phyloP scores from a whole-genome alignment of 768 basidiomycete species.

The Suillus ampliporus region DNA sequence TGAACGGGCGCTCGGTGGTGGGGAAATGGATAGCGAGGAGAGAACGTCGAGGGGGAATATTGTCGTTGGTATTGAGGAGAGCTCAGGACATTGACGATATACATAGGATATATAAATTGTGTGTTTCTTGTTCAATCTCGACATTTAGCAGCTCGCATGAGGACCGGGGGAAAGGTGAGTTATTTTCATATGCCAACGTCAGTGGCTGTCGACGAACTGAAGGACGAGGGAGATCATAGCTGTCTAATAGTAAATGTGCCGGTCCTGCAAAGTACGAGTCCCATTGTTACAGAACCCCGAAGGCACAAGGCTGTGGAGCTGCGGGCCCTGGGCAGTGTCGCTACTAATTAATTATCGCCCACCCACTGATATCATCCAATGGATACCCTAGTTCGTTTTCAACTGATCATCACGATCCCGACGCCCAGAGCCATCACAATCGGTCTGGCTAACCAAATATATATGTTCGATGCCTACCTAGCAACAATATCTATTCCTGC shows the following conservation, averaged over 20 bases:
- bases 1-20: background rate
- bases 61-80: background rate
- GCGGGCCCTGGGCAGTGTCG: too few relatives aligned
- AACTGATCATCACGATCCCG: too few relatives aligned
- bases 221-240: too few relatives aligned
- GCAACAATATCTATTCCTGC: background rate
- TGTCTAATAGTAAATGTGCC: too few relatives aligned
- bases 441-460: background rate
- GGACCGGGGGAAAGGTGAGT: background rate
- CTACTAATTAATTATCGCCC: too few relatives aligned
- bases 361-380: too few relatives aligned
- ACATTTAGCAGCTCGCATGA: background rate
- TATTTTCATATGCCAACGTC: background rate
- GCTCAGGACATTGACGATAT: background rate
- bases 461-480: background rate
- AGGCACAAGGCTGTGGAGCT: too few relatives aligned
- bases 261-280: too few relatives aligned
- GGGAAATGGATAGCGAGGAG: slow-evolving; percentile 11
- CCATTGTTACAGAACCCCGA: too few relatives aligned
- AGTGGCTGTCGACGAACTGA: background rate
- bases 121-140: background rate
- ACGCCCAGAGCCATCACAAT: too few relatives aligned
- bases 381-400: too few relatives aligned
- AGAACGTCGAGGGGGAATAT: background rate
- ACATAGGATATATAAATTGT: background rate